Percentiles rank a stretch among this genome's conserved stretches.
Evolutionary conservation across 306 rosid species (phyloP).

Genomic region (Cicer yamashitae): DNA sequence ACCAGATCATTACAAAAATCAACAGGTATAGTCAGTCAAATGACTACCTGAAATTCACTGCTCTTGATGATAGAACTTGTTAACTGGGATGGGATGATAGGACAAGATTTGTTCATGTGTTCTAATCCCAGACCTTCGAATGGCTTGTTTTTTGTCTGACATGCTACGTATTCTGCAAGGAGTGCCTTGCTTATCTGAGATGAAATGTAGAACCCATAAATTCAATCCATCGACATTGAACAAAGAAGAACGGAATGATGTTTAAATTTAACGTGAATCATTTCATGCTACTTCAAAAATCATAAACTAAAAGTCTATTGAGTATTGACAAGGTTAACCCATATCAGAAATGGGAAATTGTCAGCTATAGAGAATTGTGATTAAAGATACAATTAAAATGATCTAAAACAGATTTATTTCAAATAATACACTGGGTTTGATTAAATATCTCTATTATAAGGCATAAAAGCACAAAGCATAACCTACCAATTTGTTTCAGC

Average conservation of each 20-base stretch:
- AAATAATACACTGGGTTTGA: constrained; percentile 17
- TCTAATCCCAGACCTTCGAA: constrained; percentile 81
- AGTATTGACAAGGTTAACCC: constrained; percentile 13
- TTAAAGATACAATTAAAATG: constrained; percentile 16
- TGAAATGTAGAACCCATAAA: constrained; percentile 42
- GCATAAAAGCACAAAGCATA: constrained; percentile 13
- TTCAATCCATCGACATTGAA: constrained; percentile 10
- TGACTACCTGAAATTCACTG: constrained; percentile 78
- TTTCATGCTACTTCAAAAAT: constrained; percentile 29
- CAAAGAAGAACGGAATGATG: constrained; percentile 5
- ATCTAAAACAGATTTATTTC: constrained; percentile 10
- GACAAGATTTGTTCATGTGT: constrained; percentile 80
- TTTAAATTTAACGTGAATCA: constrained; percentile 34
- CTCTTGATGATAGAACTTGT: constrained; percentile 63
- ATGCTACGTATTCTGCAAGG: constrained; percentile 64
- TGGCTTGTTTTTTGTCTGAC: constrained; percentile 70
- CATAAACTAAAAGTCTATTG: constrained; percentile 17
- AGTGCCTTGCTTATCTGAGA: constrained; percentile 94
- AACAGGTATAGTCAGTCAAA: constrained; percentile 21
- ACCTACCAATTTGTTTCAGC: not conserved
- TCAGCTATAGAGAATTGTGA: constrained; percentile 1
- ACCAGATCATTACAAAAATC: constrained; percentile 12
- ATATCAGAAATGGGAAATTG: constrained; percentile 27
- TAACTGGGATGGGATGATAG: constrained; percentile 71
- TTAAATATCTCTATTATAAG: constrained; percentile 22